phyloP scores from a whole-genome alignment of 805 yeast genomes.

The Yarrowia alimentaria region DNA sequence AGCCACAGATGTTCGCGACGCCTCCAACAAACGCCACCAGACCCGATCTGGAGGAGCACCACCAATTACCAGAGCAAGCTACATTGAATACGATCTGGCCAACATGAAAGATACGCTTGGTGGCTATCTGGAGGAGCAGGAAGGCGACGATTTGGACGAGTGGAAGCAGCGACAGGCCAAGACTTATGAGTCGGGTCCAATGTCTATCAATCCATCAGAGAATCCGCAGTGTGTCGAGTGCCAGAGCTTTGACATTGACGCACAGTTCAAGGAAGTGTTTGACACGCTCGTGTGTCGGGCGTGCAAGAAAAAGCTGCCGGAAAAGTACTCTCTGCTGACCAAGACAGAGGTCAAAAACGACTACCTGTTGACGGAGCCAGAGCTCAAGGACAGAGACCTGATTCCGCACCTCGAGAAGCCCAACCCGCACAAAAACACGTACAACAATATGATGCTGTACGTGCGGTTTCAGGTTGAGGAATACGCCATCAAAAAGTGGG shows the following conservation, averaged over 20 bases:
- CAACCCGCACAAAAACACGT: conserved; percentile 88
- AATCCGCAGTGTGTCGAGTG: conserved; percentile 80
- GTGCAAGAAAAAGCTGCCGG: conserved; percentile 72
- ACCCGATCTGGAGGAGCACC: conserved; percentile 11
- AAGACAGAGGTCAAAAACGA: conserved; percentile 95
- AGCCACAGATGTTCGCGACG: conserved; percentile 17
- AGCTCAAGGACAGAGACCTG: conserved; percentile 65
- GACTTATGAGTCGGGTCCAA: conserved; percentile 32
- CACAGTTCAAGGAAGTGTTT: conserved; percentile 66
- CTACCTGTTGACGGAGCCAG: conserved; percentile 91
- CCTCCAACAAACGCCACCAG: not conserved
- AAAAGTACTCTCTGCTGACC: conserved; percentile 85
- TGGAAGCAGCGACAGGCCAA: conserved; percentile 61
- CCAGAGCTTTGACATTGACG: conserved; percentile 74
- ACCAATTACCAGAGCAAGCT: conserved; percentile 14
- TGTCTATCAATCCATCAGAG: conserved; percentile 20
- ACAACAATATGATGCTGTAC: conserved; percentile 88
- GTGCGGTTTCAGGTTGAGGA: conserved; percentile 90
- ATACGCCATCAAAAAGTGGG: conserved; percentile 93
- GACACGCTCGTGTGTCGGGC: conserved; percentile 71
- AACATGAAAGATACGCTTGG: conserved; percentile 88
- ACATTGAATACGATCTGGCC: conserved; percentile 57
- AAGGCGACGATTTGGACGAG: conserved; percentile 37
- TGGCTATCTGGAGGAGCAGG: conserved; percentile 63
- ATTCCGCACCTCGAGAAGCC: conserved; percentile 82